Evolutionary conservation across 2,329 filamentous ascomycete genomes (phyloP).

Genomic region (Talaromyces sp.): DNA sequence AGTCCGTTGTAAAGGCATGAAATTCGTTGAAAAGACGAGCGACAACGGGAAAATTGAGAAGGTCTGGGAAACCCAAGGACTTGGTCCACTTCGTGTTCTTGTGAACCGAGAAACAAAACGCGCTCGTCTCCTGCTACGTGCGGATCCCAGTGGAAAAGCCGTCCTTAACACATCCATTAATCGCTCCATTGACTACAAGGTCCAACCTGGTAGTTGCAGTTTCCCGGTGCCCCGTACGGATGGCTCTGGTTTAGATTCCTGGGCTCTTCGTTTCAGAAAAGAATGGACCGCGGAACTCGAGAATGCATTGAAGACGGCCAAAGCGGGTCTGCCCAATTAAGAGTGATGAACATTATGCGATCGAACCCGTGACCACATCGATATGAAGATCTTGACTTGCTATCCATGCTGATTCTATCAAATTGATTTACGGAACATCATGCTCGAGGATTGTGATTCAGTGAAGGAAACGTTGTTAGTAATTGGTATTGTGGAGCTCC

Average conservation of each 20-base stretch:
- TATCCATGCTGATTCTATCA: background rate
- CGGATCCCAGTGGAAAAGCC: constrained; percentile 71
- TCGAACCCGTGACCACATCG: background rate
- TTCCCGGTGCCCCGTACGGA: constrained; percentile 52
- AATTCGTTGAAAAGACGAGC: constrained; percentile 47
- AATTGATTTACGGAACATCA: background rate
- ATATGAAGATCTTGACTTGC: background rate
- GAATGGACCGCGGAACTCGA: constrained; percentile 46
- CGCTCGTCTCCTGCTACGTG: constrained; percentile 67
- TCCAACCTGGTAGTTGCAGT: constrained; percentile 46
- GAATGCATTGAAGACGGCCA: constrained; percentile 14
- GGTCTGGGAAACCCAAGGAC: constrained; percentile 64
- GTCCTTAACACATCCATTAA: constrained; percentile 68
- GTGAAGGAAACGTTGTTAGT: background rate
- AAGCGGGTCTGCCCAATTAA: constrained; percentile 10
- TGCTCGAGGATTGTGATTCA: background rate
- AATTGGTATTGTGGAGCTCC: background rate
- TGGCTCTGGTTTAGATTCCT: constrained; percentile 60
- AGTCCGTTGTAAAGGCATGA: constrained; percentile 66
- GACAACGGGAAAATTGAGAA: constrained; percentile 10
- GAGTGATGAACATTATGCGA: background rate
- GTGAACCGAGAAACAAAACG: constrained; percentile 67
- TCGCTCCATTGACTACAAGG: constrained; percentile 60
- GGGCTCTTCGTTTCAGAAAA: constrained; percentile 67
- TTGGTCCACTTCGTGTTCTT: constrained; percentile 69